Evolutionary conservation across 345 rosid genomes (phyloP).

Genomic region (Hypericum perforatum): DNA sequence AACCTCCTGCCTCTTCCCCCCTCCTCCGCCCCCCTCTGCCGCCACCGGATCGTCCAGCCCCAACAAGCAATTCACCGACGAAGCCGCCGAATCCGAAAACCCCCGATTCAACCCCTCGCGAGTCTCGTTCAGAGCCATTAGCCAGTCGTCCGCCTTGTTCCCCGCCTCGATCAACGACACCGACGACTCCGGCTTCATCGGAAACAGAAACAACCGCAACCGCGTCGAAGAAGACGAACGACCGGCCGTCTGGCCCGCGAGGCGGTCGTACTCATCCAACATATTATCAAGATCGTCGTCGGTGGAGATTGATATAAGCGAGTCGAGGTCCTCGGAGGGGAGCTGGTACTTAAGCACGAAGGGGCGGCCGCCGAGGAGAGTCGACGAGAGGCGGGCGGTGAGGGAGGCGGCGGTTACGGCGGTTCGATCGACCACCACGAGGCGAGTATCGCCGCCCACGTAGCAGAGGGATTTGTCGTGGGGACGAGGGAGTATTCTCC

Average conservation of each 20-base stretch:
- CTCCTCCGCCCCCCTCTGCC: slow-evolving; percentile 10
- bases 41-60: slow-evolving; percentile 50
- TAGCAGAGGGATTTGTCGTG: slow-evolving; percentile 82
- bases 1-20: slow-evolving; percentile 21
- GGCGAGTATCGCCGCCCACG: slow-evolving; percentile 85
- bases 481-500: slow-evolving; percentile 82
- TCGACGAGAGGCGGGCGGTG: slow-evolving; percentile 47
- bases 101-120: slow-evolving; percentile 45
- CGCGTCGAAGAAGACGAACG: slow-evolving; percentile 39
- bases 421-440: slow-evolving; percentile 75
- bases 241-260: slow-evolving; percentile 26
- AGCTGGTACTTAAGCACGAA: slow-evolving; percentile 88
- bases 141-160: slow-evolving; percentile 84
- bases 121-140: slow-evolving; percentile 68
- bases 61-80: slow-evolving; percentile 56
- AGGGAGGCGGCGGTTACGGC: slow-evolving; percentile 41
- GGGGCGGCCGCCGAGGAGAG: slow-evolving; percentile 48
- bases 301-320: slow-evolving; percentile 79
- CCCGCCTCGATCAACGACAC: slow-evolving; percentile 63
- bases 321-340: slow-evolving; percentile 88
- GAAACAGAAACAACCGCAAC: slow-evolving; percentile 73
- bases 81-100: slow-evolving; percentile 49
- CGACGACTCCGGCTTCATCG: slow-evolving; percentile 57
- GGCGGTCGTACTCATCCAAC: slow-evolving; percentile 93
- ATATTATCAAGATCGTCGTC: slow-evolving; percentile 94